Evolutionary conservation across 2,329 filamentous ascomycete species (phyloP), one percentile per base, ranked within the genome.

Genomic region (Cladosporium sp.): DNA sequence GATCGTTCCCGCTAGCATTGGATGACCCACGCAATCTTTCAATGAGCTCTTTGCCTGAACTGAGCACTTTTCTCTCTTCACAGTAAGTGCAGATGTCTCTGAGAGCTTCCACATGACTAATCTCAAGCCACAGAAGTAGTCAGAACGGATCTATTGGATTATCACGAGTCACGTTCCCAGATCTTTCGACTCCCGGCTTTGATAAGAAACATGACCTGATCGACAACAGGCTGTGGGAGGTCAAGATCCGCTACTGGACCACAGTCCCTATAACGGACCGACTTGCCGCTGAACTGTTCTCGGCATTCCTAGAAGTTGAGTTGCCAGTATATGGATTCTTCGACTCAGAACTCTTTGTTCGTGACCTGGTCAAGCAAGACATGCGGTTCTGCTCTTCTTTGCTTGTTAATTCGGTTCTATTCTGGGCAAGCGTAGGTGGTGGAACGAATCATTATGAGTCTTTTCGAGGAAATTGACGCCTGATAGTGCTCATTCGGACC

Each of bases 361-460:
- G 30, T 15, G 38, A 59, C 21, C 26, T 59, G 14, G 4, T 59
- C 14, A 30, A 15, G 11, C 58, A 59, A 21, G 14, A 59, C 14
- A 26, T 8, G 14, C 36, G 26, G 15, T 59, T 59, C 18, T 59
- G 58, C 28, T 59, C 58, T 8, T n/a, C 58, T 10, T 26, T 59
- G 3, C 38, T 59, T 30, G 58, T 59, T 8, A 59, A 32, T 14
- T 38, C 26, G 26, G 28, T 59, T 15, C 58, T 34, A 0, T 59
- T 59, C 21, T 59, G 58, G 58, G 58, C 58, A 15, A 44, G 58
- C 32, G 58, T 59, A 59, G 11, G 58, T 59, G 36, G 24, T 12
- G 8, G 14, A 14, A 1, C 11, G 0, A 1, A 41, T 15, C 4
- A 30, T 12, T 10, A 10, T 18, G 24, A 32, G 49, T 4, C 49